A percentile compares a stretch with the other conserved stretches of the same genome.
These are phyloP conservation scores for Fusarium dlaminii DNA, from an alignment of 2,329 filamentous ascomycete species.

Conservation along the genomic window DNA sequence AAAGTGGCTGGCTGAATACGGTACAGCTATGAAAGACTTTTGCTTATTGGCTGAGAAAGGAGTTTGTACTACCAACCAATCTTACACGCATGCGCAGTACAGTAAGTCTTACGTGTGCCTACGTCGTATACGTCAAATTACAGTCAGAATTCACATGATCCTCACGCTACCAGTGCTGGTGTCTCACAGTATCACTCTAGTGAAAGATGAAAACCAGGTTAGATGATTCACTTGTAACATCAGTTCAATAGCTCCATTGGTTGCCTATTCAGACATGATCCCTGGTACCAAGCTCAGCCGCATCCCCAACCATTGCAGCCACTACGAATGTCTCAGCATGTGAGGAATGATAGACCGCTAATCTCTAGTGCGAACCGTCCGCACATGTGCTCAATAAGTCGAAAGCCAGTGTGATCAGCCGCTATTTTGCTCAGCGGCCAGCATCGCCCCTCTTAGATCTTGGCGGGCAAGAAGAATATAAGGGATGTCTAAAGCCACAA, in stretches of 20 bases:
- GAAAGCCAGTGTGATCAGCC: neutral
- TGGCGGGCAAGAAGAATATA: neutral
- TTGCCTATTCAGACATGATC: neutral
- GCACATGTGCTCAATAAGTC: neutral
- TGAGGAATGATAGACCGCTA: neutral
- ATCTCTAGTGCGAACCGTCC: neutral
- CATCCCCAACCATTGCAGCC: neutral
- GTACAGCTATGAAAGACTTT: neutral
- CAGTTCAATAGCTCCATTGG: neutral
- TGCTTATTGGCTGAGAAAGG: neutral
- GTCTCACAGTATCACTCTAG: no score
- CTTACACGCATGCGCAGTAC: neutral
- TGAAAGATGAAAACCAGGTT: neutral
- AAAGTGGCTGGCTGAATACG: conserved; percentile 8
- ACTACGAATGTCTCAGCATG: neutral
- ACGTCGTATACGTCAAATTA: neutral
- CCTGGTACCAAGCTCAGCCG: neutral
- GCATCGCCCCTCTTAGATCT: neutral
- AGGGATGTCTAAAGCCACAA: neutral
- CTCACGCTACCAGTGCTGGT: no score
- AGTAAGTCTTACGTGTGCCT: conserved; percentile 2
- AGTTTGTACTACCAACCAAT: neutral
- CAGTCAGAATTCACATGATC: neutral
- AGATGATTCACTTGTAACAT: neutral
- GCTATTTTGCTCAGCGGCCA: no score